These are phyloP conservation scores for Cudoniella acicularis DNA, from an alignment of 495 filamentous ascomycete species.

Conservation along the genomic window DNA sequence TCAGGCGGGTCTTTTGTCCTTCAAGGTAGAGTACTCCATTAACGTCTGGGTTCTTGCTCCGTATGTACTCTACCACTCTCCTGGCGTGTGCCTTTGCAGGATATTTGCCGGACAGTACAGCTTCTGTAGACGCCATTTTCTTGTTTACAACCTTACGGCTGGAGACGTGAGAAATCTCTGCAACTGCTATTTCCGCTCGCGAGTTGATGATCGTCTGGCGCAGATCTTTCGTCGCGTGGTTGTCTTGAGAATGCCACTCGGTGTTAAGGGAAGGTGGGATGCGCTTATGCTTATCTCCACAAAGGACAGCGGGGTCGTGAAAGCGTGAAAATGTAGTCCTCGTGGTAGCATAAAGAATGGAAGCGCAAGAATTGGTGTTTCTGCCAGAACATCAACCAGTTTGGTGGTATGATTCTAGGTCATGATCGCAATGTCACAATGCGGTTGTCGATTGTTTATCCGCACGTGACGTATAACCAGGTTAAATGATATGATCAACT, in stretches of 20 bases:
- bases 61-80: constrained; percentile 75
- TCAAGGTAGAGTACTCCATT: constrained; percentile 81
- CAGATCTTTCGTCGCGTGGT: not conserved
- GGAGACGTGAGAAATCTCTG: not conserved
- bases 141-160: not conserved
- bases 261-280: not conserved
- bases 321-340: not conserved
- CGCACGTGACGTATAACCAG: too few species aligned
- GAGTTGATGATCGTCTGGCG: not conserved
- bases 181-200: not conserved
- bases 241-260: not conserved
- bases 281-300: not conserved
- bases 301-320: not conserved
- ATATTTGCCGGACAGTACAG: constrained; percentile 70
- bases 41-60: constrained; percentile 50
- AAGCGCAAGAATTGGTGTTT: not conserved
- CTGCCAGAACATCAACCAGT: not conserved
- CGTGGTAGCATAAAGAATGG: not conserved
- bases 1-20: constrained; percentile 68
- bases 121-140: constrained; percentile 28
- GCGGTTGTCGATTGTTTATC: too few species aligned
- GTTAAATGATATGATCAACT: too few species aligned
- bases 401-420: not conserved
- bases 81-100: constrained; percentile 89
- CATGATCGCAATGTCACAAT: too few species aligned